phyloP scores from a whole-genome alignment of 768 basidiomycete species.

The Albatrellus ellisii region DNA sequence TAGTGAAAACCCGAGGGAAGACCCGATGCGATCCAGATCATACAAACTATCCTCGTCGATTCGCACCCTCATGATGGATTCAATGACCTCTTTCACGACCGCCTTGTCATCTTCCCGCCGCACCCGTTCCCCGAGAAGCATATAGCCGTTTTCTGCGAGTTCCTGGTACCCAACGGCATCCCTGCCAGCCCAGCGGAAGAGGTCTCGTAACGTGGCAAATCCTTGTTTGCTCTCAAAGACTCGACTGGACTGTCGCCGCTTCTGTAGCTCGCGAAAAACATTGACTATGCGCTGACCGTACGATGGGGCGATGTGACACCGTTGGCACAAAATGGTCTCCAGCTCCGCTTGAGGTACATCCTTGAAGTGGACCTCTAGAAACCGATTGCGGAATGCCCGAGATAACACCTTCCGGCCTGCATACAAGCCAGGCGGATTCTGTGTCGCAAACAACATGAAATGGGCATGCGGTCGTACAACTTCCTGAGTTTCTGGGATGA shows the following conservation, averaged over 20 bases:
- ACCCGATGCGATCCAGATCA: constrained; percentile 29
- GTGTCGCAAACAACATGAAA: constrained; percentile 97
- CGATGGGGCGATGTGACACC: constrained; percentile 88
- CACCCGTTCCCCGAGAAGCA: constrained; percentile 89
- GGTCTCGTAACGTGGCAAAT: constrained; percentile 91
- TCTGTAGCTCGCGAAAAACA: constrained; percentile 90
- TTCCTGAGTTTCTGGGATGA: constrained; percentile 94
- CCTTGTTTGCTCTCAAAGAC: constrained; percentile 98
- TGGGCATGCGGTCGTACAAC: constrained; percentile 86
- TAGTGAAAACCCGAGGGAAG: constrained; percentile 43
- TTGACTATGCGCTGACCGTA: constrained; percentile 83
- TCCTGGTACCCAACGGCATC: constrained; percentile 86
- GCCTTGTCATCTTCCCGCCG: constrained; percentile 75
- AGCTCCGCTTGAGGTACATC: constrained; percentile 92
- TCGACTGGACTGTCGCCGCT: constrained; percentile 76
- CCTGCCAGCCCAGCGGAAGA: constrained; percentile 94
- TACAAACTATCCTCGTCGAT: constrained; percentile 70
- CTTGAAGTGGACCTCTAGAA: constrained; percentile 94
- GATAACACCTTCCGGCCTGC: constrained; percentile 92
- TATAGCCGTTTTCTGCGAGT: constrained; percentile 91
- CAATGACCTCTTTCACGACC: constrained; percentile 88
- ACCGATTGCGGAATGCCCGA: constrained; percentile 92
- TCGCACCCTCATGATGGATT: constrained; percentile 75
- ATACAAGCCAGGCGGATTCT: constrained; percentile 94
- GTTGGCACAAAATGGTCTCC: constrained; percentile 85